Evolutionary conservation across 306 rosid species (phyloP).

Genomic region (Albizia julibrissin): DNA sequence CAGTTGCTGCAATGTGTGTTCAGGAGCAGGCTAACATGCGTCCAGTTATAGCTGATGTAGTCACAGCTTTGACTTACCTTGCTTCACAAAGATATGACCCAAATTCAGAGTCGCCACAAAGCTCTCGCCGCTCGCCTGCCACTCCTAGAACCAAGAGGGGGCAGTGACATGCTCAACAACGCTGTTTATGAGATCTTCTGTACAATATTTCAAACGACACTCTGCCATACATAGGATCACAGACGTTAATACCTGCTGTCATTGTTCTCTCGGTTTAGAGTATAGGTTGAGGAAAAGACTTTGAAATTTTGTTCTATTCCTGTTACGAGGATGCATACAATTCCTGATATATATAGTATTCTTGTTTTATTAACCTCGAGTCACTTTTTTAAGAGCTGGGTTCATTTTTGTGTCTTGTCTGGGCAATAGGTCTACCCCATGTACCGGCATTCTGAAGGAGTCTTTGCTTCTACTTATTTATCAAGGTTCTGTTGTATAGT

Average conservation of each 20-base stretch:
- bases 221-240: conserved; percentile 38
- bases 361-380: background rate
- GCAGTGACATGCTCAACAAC: conserved; percentile 43
- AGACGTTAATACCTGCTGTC: conserved; percentile 43
- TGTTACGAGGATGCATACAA: conserved; percentile 25
- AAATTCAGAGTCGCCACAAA: conserved; percentile 45
- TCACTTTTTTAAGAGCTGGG: conserved; percentile 20
- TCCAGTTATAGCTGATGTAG: conserved; percentile 91
- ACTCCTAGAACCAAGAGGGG: conserved; percentile 69
- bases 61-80: conserved; percentile 89
- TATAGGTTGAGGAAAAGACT: conserved; percentile 23
- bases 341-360: conserved; percentile 37
- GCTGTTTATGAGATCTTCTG: conserved; percentile 35
- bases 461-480: background rate
- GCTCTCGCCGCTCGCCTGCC: conserved; percentile 55
- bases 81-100: conserved; percentile 72
- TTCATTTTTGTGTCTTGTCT: conserved; percentile 31
- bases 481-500: conserved; percentile 35
- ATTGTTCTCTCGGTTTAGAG: conserved; percentile 34
- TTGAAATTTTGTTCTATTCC: conserved; percentile 33
- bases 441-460: conserved; percentile 11
- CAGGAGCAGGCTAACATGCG: conserved; percentile 95
- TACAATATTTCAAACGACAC: conserved; percentile 23
- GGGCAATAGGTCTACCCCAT: conserved; percentile 1
- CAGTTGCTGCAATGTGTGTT: conserved; percentile 97